Evolutionary conservation across 768 basidiomycete species (phyloP), one percentile per base, ranked within the genome.

Genomic region (Galerina sulciceps): DNA sequence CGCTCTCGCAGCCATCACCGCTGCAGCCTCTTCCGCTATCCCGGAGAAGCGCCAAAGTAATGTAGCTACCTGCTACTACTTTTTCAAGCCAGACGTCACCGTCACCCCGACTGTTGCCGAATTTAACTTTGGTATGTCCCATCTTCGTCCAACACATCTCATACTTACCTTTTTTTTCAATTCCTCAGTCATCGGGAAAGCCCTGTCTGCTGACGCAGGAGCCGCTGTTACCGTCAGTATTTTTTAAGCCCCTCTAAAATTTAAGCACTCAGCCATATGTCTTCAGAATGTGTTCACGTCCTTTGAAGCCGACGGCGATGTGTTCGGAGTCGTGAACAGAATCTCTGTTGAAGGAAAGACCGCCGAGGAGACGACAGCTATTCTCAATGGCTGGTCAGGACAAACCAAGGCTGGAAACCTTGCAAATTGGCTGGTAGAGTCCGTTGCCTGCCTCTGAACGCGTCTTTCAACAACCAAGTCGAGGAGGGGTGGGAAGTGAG

Each of bases 401-500:
- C 31, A 42, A n/a, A 58, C 57, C 13, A 31, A 44, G 35, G n/a
- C 46, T 4, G 57, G 57, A 6, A 31, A 52, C 9, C 38, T 36
- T 22, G 49, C 57, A 5, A 58, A 58, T n/a, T 58, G 57, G 57
- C 18, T 52, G 18, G 57, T 58, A n/a, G 20, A 53, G 18, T 51
- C 57, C 13, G 57, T 38, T 14, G 44, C 41, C 6, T 56, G 55
- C 22, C 41, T 36, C 15, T 54, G 20, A 34, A 40, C 26, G 26
- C 26, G 26, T 8, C 26, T 2, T 5, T 31, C 26, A 31, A 31
- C 26, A 8, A 8, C 26, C 26, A 31, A 31, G 1, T 31, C 26
- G 8, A 31, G 26, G 26, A 31, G 26, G 26, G n/a, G 26, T 4
- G 26, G 8, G 26, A 31, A 31, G 2, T 31, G 26, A 8, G 26